These are phyloP conservation scores for Lomentospora prolificans DNA, from an alignment of 2,329 filamentous ascomycete genomes.

Conservation along the genomic window DNA sequence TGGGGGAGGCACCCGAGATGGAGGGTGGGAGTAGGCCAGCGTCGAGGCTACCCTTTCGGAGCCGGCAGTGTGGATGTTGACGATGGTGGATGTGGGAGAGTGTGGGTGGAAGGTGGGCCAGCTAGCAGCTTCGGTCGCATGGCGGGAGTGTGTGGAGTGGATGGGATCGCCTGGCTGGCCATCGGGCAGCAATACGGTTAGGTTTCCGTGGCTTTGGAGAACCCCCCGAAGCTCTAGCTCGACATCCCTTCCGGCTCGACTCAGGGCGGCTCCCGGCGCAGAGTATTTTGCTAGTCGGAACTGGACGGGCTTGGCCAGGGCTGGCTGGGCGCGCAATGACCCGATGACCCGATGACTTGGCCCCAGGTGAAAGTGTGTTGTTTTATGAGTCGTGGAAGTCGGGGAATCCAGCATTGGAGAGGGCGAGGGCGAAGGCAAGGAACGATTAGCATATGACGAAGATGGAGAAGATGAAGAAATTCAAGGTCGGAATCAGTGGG, in stretches of 20 bases:
- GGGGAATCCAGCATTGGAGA: no score
- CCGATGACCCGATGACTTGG: neutral
- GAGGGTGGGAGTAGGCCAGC: neutral
- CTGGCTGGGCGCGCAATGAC: no score
- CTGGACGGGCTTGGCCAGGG: no score
- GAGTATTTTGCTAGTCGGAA: no score
- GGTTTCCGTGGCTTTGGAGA: neutral
- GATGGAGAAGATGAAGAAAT: neutral
- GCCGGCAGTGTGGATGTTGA: neutral
- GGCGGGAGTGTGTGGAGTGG: neutral
- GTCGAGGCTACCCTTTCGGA: neutral
- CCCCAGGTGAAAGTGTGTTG: no score
- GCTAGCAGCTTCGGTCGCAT: neutral
- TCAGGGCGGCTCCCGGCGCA: no score
- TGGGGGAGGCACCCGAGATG: constrained; percentile 1
- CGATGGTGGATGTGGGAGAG: neutral
- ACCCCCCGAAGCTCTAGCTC: neutral
- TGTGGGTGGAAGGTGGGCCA: neutral
- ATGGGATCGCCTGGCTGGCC: neutral
- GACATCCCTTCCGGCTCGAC: no score
- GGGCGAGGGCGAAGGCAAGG: no score
- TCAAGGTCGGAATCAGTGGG: no score
- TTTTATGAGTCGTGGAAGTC: no score
- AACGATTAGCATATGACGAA: neutral
- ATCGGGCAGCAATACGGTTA: neutral